These are phyloP conservation scores for Plasmodium coatneyi DNA, from an alignment of 169 alveolate species.

Conservation along the genomic window DNA sequence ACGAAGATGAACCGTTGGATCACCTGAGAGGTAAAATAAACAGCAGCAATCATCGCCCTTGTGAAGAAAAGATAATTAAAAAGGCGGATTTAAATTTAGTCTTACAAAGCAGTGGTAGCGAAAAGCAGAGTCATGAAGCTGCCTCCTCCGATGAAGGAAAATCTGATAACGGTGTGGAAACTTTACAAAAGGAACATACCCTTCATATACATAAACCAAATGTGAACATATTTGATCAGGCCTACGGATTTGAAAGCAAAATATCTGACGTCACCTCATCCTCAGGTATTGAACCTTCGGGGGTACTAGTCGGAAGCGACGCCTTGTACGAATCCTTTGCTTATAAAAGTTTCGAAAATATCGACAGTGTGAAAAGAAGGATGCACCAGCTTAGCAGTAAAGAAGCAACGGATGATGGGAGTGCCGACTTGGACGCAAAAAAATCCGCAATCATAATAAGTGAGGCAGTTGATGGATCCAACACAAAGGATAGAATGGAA, in stretches of 20 bases:
- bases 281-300: conserved; percentile 30
- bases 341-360: conserved; percentile 35
- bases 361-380: conserved; percentile 21
- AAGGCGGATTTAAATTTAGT: conserved; percentile 28
- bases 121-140: neutral
- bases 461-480: neutral
- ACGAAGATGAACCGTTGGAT: neutral
- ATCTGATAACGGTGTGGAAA: neutral
- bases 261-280: conserved; percentile 34
- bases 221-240: conserved; percentile 38
- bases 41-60: neutral
- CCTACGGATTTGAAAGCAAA: conserved; percentile 47
- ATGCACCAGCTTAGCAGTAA: neutral
- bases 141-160: neutral
- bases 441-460: neutral
- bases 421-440: neutral
- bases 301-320: conserved; percentile 21
- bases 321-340: conserved; percentile 61
- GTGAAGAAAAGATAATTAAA: conserved; percentile 3
- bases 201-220: conserved; percentile 29
- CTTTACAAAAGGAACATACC: neutral
- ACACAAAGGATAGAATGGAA: neutral
- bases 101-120: neutral
- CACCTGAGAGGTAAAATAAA: neutral
- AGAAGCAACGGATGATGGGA: neutral